Percentiles rank a stretch among this genome's conserved stretches.
Evolutionary conservation across 495 filamentous ascomycete genomes (phyloP).

Genomic region (Aspergillus ostianus): DNA sequence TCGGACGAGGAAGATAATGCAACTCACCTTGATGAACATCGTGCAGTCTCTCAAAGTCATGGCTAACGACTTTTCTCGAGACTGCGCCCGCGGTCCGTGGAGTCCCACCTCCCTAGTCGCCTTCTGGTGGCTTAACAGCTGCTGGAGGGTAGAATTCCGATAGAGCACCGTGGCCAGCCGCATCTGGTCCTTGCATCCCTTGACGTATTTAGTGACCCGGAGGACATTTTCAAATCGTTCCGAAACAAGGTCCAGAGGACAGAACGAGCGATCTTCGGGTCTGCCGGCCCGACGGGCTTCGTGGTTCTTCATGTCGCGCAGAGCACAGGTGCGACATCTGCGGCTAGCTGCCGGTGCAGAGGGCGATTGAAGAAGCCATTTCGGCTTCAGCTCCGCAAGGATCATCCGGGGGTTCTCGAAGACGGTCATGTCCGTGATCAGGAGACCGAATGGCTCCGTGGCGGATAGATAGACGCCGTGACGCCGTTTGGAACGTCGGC

Average conservation of each 20-base stretch:
- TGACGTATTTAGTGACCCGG: constrained; percentile 35
- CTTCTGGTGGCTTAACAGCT: constrained; percentile 36
- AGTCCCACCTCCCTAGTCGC: constrained; percentile 36
- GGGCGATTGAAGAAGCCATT: constrained; percentile 87
- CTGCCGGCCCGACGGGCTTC: constrained; percentile 22
- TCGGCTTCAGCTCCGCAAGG: constrained; percentile 84
- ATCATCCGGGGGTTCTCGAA: constrained; percentile 40
- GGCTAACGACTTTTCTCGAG: constrained; percentile 47
- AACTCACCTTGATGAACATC: constrained; percentile 65
- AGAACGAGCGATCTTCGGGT: constrained; percentile 43
- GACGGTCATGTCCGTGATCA: constrained; percentile 80
- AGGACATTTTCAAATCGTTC: constrained; percentile 37
- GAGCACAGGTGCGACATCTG: constrained; percentile 85
- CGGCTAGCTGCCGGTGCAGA: constrained; percentile 62
- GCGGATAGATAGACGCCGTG: constrained; percentile 58
- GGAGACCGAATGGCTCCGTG: constrained; percentile 60
- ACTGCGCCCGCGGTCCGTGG: constrained; percentile 30
- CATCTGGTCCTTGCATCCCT: constrained; percentile 34
- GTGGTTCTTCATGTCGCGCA: constrained; percentile 58
- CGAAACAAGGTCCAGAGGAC: constrained; percentile 57
- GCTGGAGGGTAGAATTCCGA: constrained; percentile 35
- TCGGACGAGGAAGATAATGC: neutral
- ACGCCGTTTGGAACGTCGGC: constrained; percentile 43
- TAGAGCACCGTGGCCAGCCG: constrained; percentile 39
- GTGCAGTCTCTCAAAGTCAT: constrained; percentile 93